phyloP scores from a whole-genome alignment of 2,329 filamentous ascomycete species.

The Colletotrichum spinosum region DNA sequence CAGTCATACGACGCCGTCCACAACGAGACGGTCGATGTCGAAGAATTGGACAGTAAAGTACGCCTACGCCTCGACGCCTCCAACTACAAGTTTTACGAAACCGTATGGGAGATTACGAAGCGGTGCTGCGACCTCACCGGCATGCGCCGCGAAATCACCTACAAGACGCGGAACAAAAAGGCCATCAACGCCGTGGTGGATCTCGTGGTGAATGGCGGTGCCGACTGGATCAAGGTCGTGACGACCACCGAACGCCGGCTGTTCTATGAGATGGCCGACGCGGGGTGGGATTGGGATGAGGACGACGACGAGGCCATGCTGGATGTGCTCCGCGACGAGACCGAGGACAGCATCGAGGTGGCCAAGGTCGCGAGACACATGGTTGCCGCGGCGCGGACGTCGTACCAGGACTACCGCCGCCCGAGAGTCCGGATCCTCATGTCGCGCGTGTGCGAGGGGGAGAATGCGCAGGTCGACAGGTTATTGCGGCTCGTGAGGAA shows the following conservation, averaged over 20 bases:
- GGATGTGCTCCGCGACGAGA: slow-evolving; percentile 38
- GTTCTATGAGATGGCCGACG: slow-evolving; percentile 53
- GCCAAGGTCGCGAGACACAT: slow-evolving; percentile 48
- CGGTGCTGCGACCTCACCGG: slow-evolving; percentile 30
- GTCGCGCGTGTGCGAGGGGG: slow-evolving; percentile 45
- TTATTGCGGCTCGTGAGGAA: slow-evolving; percentile 47
- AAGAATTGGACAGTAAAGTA: slow-evolving; percentile 20
- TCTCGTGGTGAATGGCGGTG: slow-evolving; percentile 33
- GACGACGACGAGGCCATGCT: slow-evolving; percentile 51
- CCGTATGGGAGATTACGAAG: slow-evolving; percentile 37
- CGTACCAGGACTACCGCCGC: slow-evolving; percentile 50
- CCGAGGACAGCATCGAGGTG: slow-evolving; percentile 37
- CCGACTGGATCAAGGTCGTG: slow-evolving; percentile 37
- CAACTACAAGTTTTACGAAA: slow-evolving; percentile 38
- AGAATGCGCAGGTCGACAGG: slow-evolving; percentile 45
- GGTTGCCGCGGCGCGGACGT: slow-evolving; percentile 49
- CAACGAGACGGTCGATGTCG: slow-evolving; percentile 3
- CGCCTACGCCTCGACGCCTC: slow-evolving; percentile 33
- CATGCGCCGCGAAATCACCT: slow-evolving; percentile 32
- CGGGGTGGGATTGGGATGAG: slow-evolving; percentile 56
- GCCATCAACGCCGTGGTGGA: slow-evolving; percentile 30
- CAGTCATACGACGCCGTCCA: slow-evolving; percentile 1
- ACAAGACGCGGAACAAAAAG: slow-evolving; percentile 13
- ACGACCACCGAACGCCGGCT: slow-evolving; percentile 43
- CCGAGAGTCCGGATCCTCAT: slow-evolving; percentile 51